Percentiles rank a stretch among this genome's conserved stretches.
Evolutionary conservation across 306 rosid genomes (phyloP).

Genomic region (Pterocarpus santalinus): DNA sequence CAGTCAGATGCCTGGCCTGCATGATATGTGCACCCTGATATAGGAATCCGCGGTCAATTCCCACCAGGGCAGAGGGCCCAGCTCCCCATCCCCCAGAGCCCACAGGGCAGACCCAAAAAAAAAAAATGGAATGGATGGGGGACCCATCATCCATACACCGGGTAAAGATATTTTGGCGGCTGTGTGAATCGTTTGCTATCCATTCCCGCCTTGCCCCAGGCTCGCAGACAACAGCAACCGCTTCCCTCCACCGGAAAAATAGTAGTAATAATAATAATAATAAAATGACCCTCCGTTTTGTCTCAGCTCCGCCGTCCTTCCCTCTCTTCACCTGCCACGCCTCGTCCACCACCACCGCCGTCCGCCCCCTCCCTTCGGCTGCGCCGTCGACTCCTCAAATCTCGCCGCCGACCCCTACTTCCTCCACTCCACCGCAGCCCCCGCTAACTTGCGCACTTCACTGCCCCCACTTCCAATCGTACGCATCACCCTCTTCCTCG

Average conservation of each 20-base stretch:
- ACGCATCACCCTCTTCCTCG: slow-evolving; percentile 38
- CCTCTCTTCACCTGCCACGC: slow-evolving; percentile 69
- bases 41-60: too few relatives aligned
- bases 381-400: slow-evolving; percentile 48
- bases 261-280: too few relatives aligned
- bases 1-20: too few relatives aligned
- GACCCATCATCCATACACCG: not conserved
- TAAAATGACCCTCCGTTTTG: slow-evolving; percentile 60
- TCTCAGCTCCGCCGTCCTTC: slow-evolving; percentile 57
- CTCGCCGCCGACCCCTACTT: slow-evolving; percentile 45
- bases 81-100: too few relatives aligned
- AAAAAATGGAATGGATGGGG: too few relatives aligned
- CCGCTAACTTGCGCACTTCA: slow-evolving; percentile 80
- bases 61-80: too few relatives aligned
- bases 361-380: slow-evolving; percentile 42
- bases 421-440: slow-evolving; percentile 57
- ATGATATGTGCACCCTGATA: too few relatives aligned
- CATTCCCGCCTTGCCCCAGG: slow-evolving; percentile 58
- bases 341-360: slow-evolving; percentile 45
- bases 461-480: slow-evolving; percentile 89
- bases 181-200: slow-evolving; percentile 33
- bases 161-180: not conserved
- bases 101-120: too few relatives aligned
- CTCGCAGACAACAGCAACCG: not conserved
- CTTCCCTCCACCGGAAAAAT: slow-evolving; percentile 22